Evolutionary conservation across 495 filamentous ascomycete species (phyloP).

Genomic region (Parathielavia hyrcaniae): DNA sequence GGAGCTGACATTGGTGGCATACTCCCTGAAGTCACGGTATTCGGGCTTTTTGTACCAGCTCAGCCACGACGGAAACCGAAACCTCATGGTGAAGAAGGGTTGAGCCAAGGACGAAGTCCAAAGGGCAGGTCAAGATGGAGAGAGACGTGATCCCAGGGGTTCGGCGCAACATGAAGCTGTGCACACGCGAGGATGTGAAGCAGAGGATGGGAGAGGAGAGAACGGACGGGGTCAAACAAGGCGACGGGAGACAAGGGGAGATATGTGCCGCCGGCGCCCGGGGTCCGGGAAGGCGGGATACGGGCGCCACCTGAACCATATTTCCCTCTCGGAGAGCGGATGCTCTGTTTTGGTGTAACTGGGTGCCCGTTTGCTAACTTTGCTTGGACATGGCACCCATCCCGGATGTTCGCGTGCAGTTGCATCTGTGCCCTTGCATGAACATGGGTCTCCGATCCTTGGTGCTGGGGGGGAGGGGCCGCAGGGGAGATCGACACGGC

Average conservation of each 20-base stretch:
- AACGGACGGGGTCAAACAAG: background rate
- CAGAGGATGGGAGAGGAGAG: background rate
- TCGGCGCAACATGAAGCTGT: background rate
- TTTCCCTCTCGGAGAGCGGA: background rate
- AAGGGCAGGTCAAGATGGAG: background rate
- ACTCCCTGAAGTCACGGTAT: conserved; percentile 38
- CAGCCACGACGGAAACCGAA: conserved; percentile 33
- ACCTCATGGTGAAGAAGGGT: conserved; percentile 20
- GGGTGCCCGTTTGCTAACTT: conserved; percentile 3
- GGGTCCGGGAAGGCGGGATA: background rate
- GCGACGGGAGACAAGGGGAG: background rate
- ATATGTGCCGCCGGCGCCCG: background rate
- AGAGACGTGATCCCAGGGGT: background rate
- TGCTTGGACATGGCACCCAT: background rate
- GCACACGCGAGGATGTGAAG: background rate
- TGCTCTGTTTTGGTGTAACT: background rate
- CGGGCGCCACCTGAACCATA: background rate
- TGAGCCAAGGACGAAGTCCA: background rate
- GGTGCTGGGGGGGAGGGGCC: background rate
- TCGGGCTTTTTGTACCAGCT: conserved; percentile 43
- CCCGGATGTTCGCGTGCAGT: conserved; percentile 2
- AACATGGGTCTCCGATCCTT: background rate
- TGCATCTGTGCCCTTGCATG: conserved; percentile 11
- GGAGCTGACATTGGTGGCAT: conserved; percentile 26
- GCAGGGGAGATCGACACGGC: background rate